Evolutionary conservation across 768 basidiomycete species (phyloP), one percentile per base, ranked within the genome.

Genomic region (Krasilnikovozyma curviuscula): DNA sequence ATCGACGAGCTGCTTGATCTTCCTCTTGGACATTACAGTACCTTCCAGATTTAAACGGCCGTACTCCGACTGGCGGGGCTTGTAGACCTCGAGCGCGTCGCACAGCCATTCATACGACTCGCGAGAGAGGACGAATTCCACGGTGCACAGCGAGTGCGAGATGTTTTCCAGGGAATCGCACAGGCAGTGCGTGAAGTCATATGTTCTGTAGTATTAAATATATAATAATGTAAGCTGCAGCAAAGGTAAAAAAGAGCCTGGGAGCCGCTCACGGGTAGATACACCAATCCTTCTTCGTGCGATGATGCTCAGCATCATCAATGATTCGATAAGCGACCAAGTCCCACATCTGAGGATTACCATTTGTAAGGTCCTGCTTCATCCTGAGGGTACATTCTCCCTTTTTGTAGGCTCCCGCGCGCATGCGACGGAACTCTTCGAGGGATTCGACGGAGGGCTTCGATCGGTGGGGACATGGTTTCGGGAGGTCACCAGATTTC

Each of bases 341-440:
- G 67, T 98, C 93, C 93, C 93, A 98, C 93, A 98, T 95, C 66
- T 88, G 86, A 10, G 91, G 91, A 64, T 97, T 98, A 12, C 81
- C 80, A 52, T 84, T 83, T 39, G 75, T 71, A 24, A 97, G 67
- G 61, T 97, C 84, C 67, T 89, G 84, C 67, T 98, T 98, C 93
- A 98, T 97, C 31, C 93, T 77, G 41, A 98, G 67, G 54, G 81
- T 83, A 31, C 84, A 88, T 64, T 88, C 81, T 57, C 91, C 88
- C 44, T 86, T 86, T 44, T 76, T 71, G 65, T 91, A 97, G 53
- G 77, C 71, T 8, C 93, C 93, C 47, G 78, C 70, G 66, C 78
- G 83, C 93, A 98, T 98, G 49, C 72, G 76, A 65, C 82, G 76
- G 57, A 98, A 97, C 61, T 93, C 88, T 4, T 60, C 62, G 23